Base-by-base conservation (phyloP, 225 moss, liverwort and hornwort species). In the Pseudisothecium myosuroides region DNA sequence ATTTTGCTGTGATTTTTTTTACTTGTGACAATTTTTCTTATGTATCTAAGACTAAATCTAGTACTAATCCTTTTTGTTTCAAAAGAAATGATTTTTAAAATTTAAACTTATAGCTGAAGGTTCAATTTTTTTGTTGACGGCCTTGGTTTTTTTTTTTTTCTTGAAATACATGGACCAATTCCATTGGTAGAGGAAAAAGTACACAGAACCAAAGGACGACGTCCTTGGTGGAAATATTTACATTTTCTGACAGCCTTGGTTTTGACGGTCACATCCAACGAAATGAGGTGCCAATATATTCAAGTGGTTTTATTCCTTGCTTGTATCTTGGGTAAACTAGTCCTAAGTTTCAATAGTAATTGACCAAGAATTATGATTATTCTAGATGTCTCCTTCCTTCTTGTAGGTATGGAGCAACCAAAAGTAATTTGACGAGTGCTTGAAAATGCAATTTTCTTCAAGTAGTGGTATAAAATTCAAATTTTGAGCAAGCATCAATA, bases 301-400 rank as follows among this genome's bases (percentile, higher is more conserved):
- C 34, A 31, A 76, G 21, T 21, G 34, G 20, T 20, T 9, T 9
- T 21, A 10, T 76, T 27, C 20, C 7, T 76, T 54, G 15, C 4
- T 54, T 16, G 36, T 16, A 23, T 77, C 37, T 37, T 77, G 10
- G 37, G 37, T 6, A 52, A 22, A 54, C 15, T 10, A 76, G 45
- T 1, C 3, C 45, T 45, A 17, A 29, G 45, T 29, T 73, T 15
- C 24, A 39, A 69, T 13, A 72, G 43, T 43, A 72, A 72, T 43
- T 72, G 27, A 28, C 3, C 5, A 71, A 71, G 41, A 14, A 12
- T 39, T 69, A 69, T 21, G 4, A 39, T 41, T 69, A 41, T 15
- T 41, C 0, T 1, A 31, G 4, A 39, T 2, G 4, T 14, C 24
- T 4, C 8, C 14, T 24, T 41, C n/a, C 14, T 10, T 1, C 16